These are phyloP conservation scores for Fagus crenata DNA, from an alignment of 306 rosid genomes.

Conservation along the genomic window DNA sequence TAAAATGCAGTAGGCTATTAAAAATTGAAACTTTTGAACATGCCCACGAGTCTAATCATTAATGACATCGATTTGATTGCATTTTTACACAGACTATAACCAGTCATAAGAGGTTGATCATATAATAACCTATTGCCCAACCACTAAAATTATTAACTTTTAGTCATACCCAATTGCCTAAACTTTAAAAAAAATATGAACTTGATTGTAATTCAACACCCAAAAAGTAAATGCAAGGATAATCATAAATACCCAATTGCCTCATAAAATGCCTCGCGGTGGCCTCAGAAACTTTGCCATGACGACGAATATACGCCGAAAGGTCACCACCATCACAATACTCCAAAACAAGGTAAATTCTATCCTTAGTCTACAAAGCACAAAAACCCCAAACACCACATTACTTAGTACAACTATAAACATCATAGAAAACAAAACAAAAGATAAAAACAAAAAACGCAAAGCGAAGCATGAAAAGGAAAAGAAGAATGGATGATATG, in stretches of 20 bases:
- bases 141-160: not conserved
- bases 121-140: not conserved
- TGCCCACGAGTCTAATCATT: slow-evolving; percentile 23
- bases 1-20: not conserved
- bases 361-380: slow-evolving; percentile 63
- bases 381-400: slow-evolving; percentile 23
- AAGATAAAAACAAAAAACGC: not conserved
- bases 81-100: not conserved
- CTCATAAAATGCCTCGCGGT: slow-evolving; percentile 86
- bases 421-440: not conserved
- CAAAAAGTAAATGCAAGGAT: slow-evolving; percentile 1
- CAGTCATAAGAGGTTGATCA: not conserved
- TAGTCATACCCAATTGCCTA: not conserved
- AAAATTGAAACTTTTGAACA: not conserved
- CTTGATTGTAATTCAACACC: slow-evolving; percentile 5
- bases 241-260: slow-evolving; percentile 67
- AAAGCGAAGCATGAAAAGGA: not conserved
- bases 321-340: slow-evolving; percentile 95
- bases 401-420: not conserved
- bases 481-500: not conserved
- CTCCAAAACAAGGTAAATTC: slow-evolving; percentile 90
- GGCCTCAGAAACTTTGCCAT: slow-evolving; percentile 69
- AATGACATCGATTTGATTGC: not conserved
- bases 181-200: slow-evolving; percentile 10
- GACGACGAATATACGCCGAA: slow-evolving; percentile 55